Evolutionary conservation across 768 basidiomycete genomes (phyloP), one percentile per base, ranked within the genome.

Genomic region (Trametes sanguinea): DNA sequence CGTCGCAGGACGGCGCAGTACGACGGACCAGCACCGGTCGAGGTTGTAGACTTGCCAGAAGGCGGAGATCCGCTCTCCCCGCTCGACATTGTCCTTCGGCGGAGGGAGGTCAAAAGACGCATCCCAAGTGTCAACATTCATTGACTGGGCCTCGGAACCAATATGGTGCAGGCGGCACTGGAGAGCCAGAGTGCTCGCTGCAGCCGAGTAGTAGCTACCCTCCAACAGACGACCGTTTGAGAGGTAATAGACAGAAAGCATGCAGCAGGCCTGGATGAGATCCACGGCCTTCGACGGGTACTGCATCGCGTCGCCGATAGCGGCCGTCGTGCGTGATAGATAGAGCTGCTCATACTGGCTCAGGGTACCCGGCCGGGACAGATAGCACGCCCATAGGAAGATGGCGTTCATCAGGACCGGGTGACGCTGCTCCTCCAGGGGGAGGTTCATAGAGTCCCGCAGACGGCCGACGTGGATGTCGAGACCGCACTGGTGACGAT

Each of bases 41-140:
- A 92, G 77, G 67, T 85, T 84, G 73, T 86, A 94, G 10, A 90
- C 88, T 70, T 92, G 89, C 91, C 91, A 94, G 67, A 94, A 94
- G 0, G 90, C 81, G 42, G 86, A 73, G 58, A 91, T 85, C 44
- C 88, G 80, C 69, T 92, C 89, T 50, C 86, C 88, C 47, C 87
- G 85, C 65, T 85, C 84, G 51, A 86, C 72, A 43, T 81, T 76
- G 65, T 82, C 82, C 69, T 83, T 84, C 2, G 83, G 75, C 2
- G 85, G 87, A 47, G 85, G 85, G 51, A 86, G 75, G 45, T 83
- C 81, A 62, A 80, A 80, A 3, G 74, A 69, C 11, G 77, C 69
- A 7, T 76, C 75, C 35, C 73, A 66, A 11, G 39, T 42, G 50
- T 60, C 58, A 3, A 42, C 22, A 17, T 63, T 65, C 17, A 57